Evolutionary conservation across 2,329 filamentous ascomycete genomes (phyloP), one percentile per base, ranked within the genome.

Genomic region (Curvularia verruculosa): DNA sequence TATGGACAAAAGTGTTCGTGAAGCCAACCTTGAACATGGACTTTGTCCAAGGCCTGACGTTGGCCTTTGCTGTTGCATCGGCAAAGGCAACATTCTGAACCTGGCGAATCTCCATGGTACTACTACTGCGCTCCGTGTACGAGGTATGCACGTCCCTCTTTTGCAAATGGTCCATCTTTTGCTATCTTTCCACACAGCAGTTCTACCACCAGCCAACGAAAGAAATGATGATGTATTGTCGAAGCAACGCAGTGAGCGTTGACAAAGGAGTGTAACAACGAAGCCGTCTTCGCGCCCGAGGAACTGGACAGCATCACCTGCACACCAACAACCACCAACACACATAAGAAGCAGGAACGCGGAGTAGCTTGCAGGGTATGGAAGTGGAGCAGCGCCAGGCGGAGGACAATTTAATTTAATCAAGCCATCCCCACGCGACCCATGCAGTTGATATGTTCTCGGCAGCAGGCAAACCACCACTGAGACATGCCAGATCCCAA

Each of bases 21-120:
- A 13, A 51, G 50, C 66, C 52, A 49, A 79, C 78, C 69, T 77
- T 78, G 57, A 81, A 72, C 80, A 81, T 81, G 26, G 74, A 70
- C 63, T 69, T 75, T 10, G 78, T 81, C 70, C 72, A 76, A 50
- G 73, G 73, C 46, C 65, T 70, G 4, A 74, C 70, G 18, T 66
- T 78, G 66, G 78, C 81, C 64, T 83, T 82, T 13, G 82, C 69
- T 1, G 74, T 73, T 6, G 79, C 77, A 12, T 80, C 78, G 5
- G 79, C 52, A n/a, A 85, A 52, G 1, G 82, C 79, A 19, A 82
- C 61, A 41, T 78, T 65, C 59, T 84, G 81, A 24, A 75, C 72
- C 36, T 70, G 59, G 44, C 65, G 64, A 48, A 75, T 61, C 9
- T 74, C 64, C 5, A 63, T 67, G 13, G 46, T 47, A 54, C 64